Percentiles rank a stretch among this genome's conserved stretches.
These are phyloP conservation scores for Trichoderma sp. DNA, from an alignment of 2,329 filamentous ascomycete species.

Conservation along the genomic window DNA sequence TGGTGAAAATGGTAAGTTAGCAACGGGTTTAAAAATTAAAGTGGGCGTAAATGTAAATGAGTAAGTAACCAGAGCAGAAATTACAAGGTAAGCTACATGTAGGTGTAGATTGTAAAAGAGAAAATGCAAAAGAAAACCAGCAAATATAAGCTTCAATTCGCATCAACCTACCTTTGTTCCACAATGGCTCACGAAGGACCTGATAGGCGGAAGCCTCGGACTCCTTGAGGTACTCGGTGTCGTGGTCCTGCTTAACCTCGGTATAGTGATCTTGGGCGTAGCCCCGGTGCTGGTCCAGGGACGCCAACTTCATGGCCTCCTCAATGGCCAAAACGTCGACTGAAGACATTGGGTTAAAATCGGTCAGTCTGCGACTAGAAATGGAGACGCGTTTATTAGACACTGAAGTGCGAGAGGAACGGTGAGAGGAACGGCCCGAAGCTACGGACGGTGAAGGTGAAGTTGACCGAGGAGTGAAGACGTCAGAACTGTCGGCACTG, in stretches of 20 bases:
- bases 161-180: slow-evolving; percentile 57
- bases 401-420: slow-evolving; percentile 50
- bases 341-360: slow-evolving; percentile 54
- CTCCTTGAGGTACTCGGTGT: slow-evolving; percentile 54
- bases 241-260: slow-evolving; percentile 52
- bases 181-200: slow-evolving; percentile 58
- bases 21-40: neutral
- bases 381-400: slow-evolving; percentile 52
- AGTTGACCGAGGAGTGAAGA: slow-evolving; percentile 53
- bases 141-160: neutral
- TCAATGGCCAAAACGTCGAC: slow-evolving; percentile 57
- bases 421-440: slow-evolving; percentile 48
- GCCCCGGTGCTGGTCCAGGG: slow-evolving; percentile 58
- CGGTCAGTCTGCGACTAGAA: slow-evolving; percentile 49
- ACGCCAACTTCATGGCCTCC: slow-evolving; percentile 58
- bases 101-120: neutral
- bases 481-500: slow-evolving; percentile 48
- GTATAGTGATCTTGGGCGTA: slow-evolving; percentile 56
- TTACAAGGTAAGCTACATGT: neutral
- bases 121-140: neutral
- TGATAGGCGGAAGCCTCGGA: slow-evolving; percentile 57
- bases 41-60: neutral
- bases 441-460: slow-evolving; percentile 49
- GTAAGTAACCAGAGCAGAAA: neutral
- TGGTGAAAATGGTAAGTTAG: slow-evolving; percentile 6